A percentile compares a stretch with the other conserved stretches of the same genome.
phyloP scores from a whole-genome alignment of 1,284 basidiomycete genomes.

The Heterobasidion occidentale region DNA sequence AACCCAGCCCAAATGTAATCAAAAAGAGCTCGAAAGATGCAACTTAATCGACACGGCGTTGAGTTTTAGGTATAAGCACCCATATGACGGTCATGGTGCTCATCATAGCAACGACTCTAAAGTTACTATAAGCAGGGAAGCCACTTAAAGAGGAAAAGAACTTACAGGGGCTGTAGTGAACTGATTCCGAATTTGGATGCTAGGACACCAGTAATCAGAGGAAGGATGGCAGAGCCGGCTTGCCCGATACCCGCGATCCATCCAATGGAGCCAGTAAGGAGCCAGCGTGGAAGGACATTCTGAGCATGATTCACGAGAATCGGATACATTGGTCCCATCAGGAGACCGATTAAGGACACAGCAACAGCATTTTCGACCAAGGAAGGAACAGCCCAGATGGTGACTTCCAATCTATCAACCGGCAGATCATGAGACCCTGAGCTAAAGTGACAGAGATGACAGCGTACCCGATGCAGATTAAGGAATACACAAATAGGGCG shows the following conservation, averaged over 20 bases:
- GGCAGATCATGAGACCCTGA: not conserved
- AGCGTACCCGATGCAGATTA: constrained; percentile 45
- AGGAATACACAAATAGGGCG: constrained; percentile 43
- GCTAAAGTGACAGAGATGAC: not conserved
- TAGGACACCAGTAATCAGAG: constrained; percentile 55
- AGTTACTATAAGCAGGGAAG: not conserved
- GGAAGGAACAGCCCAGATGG: constrained; percentile 57
- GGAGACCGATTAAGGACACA: constrained; percentile 48
- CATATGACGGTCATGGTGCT: constrained; percentile 26
- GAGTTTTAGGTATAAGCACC: constrained; percentile 19
- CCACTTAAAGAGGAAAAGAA: constrained; percentile 5
- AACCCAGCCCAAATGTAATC: not conserved
- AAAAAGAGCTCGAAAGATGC: not conserved
- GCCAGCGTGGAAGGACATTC: constrained; percentile 49
- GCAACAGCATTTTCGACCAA: constrained; percentile 53
- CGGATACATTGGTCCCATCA: constrained; percentile 43
- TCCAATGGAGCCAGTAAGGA: constrained; percentile 59
- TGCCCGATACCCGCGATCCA: constrained; percentile 63
- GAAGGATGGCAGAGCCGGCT: constrained; percentile 58
- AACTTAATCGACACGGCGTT: not conserved
- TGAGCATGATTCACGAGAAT: constrained; percentile 56
- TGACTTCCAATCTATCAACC: constrained; percentile 36
- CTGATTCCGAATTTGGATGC: constrained; percentile 47
- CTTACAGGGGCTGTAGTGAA: constrained; percentile 52
- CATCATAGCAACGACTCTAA: constrained; percentile 33